Percentiles rank a stretch among this genome's conserved stretches.
Conservation (phyloP, 805 yeast genomes). For the Teunomyces lycoperdinae region DNA sequence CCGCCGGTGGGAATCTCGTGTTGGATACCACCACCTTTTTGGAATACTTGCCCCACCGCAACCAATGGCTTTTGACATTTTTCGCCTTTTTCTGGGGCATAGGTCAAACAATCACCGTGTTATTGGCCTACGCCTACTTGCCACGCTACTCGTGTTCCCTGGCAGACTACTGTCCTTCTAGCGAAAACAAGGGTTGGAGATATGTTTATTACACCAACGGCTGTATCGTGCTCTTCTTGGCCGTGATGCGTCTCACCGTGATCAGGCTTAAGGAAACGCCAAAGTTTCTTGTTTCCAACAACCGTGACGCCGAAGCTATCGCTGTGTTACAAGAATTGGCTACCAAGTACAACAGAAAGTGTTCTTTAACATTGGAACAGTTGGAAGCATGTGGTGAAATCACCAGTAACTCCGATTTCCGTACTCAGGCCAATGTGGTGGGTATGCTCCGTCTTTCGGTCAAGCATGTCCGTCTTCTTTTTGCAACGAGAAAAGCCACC, state of each 20-base stretch:
- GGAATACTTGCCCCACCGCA: conserved; percentile 50
- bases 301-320: conserved; percentile 50
- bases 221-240: conserved; percentile 43
- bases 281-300: conserved; percentile 50
- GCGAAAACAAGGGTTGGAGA: conserved; percentile 59
- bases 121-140: conserved; percentile 56
- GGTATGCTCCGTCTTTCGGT: conserved; percentile 5
- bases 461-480: conserved; percentile 11
- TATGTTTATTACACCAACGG: conserved; percentile 48
- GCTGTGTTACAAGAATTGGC: conserved; percentile 45
- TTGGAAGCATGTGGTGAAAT: conserved; percentile 18
- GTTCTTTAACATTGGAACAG: conserved; percentile 22
- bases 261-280: conserved; percentile 54
- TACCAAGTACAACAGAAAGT: conserved; percentile 14
- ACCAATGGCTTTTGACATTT: conserved; percentile 51
- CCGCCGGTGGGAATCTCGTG: conserved; percentile 58
- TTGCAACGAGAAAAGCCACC: conserved; percentile 8
- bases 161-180: conserved; percentile 42
- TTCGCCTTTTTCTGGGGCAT: conserved; percentile 38
- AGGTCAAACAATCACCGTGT: conserved; percentile 53
- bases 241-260: conserved; percentile 29
- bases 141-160: conserved; percentile 46
- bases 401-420: conserved; percentile 17
- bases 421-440: conserved; percentile 8
- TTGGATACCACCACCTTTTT: conserved; percentile 52